Evolutionary conservation across 164 flowering plant species (phyloP).

Genomic region (Buxus sempervirens): DNA sequence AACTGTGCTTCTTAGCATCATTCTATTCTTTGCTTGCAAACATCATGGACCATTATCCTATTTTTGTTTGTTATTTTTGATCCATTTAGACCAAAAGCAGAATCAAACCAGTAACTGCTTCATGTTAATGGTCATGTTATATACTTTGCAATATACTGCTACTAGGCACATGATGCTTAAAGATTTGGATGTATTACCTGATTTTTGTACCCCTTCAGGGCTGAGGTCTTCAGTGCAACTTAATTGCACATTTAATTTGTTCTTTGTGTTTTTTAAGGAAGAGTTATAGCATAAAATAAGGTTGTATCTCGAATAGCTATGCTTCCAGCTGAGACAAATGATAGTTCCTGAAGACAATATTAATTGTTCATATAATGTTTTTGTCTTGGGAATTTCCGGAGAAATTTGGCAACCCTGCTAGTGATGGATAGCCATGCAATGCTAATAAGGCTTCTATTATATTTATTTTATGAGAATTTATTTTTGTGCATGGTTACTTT

Average conservation of each 20-base stretch:
- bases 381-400: background rate
- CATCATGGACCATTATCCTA: background rate
- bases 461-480: no score
- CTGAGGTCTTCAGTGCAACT: no score
- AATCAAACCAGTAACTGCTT: no score
- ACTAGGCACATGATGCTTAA: no score
- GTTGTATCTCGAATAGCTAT: background rate
- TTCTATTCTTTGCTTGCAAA: background rate
- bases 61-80: background rate
- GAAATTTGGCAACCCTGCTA: background rate
- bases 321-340: background rate
- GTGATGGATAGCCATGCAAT: background rate
- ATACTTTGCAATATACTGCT: no score
- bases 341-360: background rate
- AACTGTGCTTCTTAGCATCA: no score
- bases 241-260: no score
- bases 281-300: background rate
- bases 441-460: background rate
- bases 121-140: no score
- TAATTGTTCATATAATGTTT: background rate
- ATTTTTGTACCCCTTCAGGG: no score
- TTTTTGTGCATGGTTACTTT: no score
- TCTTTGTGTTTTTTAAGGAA: no score
- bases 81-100: background rate
- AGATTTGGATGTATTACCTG: no score